Percentiles rank a stretch among this genome's conserved stretches.
Conservation (phyloP, 164 flowering plant species). For the Magnolia officinalis region DNA sequence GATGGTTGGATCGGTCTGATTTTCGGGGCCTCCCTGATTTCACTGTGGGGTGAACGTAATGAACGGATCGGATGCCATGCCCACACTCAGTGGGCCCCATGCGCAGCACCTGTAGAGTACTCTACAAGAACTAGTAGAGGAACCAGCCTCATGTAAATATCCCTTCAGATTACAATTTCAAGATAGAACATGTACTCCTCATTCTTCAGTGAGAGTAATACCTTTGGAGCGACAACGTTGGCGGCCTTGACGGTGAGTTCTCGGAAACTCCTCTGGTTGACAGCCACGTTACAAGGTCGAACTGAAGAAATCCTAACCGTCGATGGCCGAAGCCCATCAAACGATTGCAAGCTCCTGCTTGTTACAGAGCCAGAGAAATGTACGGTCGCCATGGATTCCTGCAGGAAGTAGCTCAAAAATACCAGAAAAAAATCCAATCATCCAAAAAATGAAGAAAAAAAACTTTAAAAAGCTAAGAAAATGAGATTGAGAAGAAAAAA, state of each 20-base stretch:
- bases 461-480: no score
- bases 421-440: not conserved
- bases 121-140: no score
- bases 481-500: no score
- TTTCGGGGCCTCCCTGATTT: no score
- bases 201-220: conserved; percentile 11
- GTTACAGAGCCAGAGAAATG: conserved; percentile 39
- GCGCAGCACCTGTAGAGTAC: no score
- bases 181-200: no score
- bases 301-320: conserved; percentile 11
- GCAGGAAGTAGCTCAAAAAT: not conserved
- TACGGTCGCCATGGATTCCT: conserved; percentile 43
- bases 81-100: no score
- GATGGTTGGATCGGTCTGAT: no score
- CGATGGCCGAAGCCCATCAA: conserved; percentile 45
- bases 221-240: conserved; percentile 86
- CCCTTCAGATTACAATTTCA: no score
- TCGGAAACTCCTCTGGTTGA: conserved; percentile 9
- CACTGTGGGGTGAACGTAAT: no score
- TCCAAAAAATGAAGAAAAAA: no score
- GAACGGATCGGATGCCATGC: no score
- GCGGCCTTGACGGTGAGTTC: conserved; percentile 74
- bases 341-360: conserved; percentile 37
- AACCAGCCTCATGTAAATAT: not conserved
- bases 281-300: not conserved